Evolutionary conservation across 192 early-diverging fungal species (phyloP), one percentile per base, ranked within the genome.

Genomic region (Entrophospora sp.): DNA sequence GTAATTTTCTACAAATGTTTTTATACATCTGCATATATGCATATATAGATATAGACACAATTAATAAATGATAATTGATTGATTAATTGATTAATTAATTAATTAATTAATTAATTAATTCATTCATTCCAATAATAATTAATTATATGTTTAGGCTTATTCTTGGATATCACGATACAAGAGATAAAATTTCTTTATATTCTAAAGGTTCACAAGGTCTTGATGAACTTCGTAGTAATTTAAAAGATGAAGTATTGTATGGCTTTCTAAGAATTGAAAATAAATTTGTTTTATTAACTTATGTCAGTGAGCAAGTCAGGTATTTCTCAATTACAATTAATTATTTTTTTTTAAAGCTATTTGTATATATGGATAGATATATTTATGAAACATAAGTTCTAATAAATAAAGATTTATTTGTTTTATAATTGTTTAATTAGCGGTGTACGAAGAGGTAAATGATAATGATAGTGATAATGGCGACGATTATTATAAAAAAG

Each of bases 101-200:
- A 28, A 13, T 22, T 25, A 56, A 56, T 20, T 35, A 28, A 31
- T 35, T 10, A 9, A 20, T 56, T 36, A 35, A 35, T 56, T 14
- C 35, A 10, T 30, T 35, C 16, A 63, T 48, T n/a, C n/a, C n/a
- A n/a, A n/a, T n/a, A n/a, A n/a, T n/a, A n/a, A n/a, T n/a, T n/a
- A n/a, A n/a, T n/a, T n/a, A n/a, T n/a, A n/a, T n/a, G n/a, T n/a
- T n/a, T 64, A 85, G 84, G 84, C 67, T 85, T 16, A 75, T 85
- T 46, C 74, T 85, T 24, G 84, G 84, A 12, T 85, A 85, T 73
- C 74, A 82, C 65, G 81, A 85, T 55, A 78, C 81, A 16, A 65
- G 84, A 35, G 84, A 85, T 63, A 79, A 82, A 61, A 82, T 85
- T 69, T 85, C 84, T 24, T 66, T 85, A 27, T 82, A 83, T 69